Base-by-base conservation (phyloP, 495 filamentous ascomycete species). In the Penicillium ochrochloron region DNA sequence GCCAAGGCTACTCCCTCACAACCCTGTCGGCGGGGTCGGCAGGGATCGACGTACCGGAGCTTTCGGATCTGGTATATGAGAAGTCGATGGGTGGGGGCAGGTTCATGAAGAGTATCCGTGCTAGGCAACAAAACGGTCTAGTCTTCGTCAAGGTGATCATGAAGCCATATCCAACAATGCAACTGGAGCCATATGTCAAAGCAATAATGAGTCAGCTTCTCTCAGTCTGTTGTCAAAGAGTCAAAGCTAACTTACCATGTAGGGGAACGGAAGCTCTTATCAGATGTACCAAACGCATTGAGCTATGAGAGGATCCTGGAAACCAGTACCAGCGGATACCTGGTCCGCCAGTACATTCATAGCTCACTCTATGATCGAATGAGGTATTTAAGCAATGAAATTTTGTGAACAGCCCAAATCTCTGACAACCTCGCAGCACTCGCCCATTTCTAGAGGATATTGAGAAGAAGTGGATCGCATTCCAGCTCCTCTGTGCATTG, bases 401-500 rank as follows among this genome's bases (percentile, higher is more conserved):
- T 27, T 25, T 27, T 8, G 19, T 46, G 5, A 15, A 44, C 27
- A 48, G 44, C 65, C 1, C 21, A 55, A 66, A 19, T 65, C 11
- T 5, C 66, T 54, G 17, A 66, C 64, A 48, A 63, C n/a, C 11
- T 34, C n/a, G 63, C 68, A 93, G 94, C 72, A 98, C 94, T 11
- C 88, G 96, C n/a, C 96, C 96, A 7, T 98, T 98, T 72, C 83
- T 97, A 15, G 96, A 98, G 76, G 90, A 95, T 66, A 93, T 98
- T 70, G 96, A 99, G 75, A 99, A 97, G 84, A 97, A 93, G 78
- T 99, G 96, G 95, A 85, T 99, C 48, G 90, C 96, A 1, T 99
- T 97, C 69, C 96, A 99, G 78, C 85, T 99, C 11, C 84, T 99
- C 11, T 97, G 92, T 75, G 95, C 91, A 9, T 81, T 98, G 58